Evolutionary conservation across 805 yeast species (phyloP).

Genomic region (Ogataea wickerhamii): DNA sequence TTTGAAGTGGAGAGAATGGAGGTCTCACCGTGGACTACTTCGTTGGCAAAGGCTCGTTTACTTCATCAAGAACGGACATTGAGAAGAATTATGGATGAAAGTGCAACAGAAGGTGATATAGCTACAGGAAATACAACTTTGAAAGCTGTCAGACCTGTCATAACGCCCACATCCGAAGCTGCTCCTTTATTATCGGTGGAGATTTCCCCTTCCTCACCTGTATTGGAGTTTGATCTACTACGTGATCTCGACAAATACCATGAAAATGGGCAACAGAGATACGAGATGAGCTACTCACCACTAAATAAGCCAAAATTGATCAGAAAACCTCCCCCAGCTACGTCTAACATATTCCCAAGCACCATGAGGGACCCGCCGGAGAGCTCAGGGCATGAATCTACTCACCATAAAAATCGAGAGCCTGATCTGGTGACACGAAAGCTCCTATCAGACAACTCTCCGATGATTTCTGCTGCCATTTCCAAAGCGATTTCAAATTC

Average conservation of each 20-base stretch:
- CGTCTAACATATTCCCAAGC: background rate
- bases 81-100: slow-evolving; percentile 18
- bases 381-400: background rate
- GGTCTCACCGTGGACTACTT: slow-evolving; percentile 54
- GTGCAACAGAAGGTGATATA: slow-evolving; percentile 31
- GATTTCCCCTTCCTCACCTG: slow-evolving; percentile 19
- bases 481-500: slow-evolving; percentile 29
- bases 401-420: background rate
- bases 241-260: slow-evolving; percentile 7
- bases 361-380: slow-evolving; percentile 1
- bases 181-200: slow-evolving; percentile 15
- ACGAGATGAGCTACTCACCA: background rate
- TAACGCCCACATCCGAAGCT: slow-evolving; percentile 11
- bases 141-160: slow-evolving; percentile 32
- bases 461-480: slow-evolving; percentile 35
- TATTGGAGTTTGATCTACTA: slow-evolving; percentile 11
- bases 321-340: slow-evolving; percentile 1
- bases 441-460: slow-evolving; percentile 23
- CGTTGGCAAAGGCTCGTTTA: slow-evolving; percentile 46
- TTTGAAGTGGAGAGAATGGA: slow-evolving; percentile 54
- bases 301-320: background rate
- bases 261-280: background rate
- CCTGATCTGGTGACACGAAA: slow-evolving; percentile 11
- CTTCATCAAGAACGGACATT: slow-evolving; percentile 45
- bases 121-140: slow-evolving; percentile 33